Evolutionary conservation across 2,329 filamentous ascomycete genomes (phyloP).

Genomic region (Neofusicoccum kwambonambiense): DNA sequence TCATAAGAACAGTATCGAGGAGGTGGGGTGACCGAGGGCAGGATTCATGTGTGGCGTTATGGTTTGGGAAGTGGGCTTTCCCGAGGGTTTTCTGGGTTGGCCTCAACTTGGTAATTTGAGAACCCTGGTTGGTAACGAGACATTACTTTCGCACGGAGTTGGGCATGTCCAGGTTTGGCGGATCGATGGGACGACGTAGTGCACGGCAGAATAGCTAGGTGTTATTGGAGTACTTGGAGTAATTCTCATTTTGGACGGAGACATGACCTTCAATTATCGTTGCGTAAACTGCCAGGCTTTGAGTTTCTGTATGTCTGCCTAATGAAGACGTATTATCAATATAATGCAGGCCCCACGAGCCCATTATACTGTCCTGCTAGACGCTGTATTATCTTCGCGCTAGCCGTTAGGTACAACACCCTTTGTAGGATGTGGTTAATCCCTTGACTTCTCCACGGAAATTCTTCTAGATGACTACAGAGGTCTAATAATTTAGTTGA

Average conservation of each 20-base stretch:
- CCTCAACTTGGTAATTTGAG: background rate
- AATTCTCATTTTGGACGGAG: background rate
- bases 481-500: no score
- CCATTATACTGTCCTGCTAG: no score
- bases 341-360: no score
- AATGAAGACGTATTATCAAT: no score
- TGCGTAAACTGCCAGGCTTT: no score
- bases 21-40: background rate
- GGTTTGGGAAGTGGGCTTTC: background rate
- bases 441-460: no score
- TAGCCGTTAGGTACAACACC: no score
- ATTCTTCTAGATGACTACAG: no score
- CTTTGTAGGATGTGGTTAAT: no score
- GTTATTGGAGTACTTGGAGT: background rate
- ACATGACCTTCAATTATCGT: no score
- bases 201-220: background rate
- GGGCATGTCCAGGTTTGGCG: background rate
- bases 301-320: no score
- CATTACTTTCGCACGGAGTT: background rate
- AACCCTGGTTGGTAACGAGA: background rate
- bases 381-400: no score
- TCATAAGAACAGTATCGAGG: background rate
- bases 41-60: background rate
- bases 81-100: background rate
- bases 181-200: background rate